Evolutionary conservation across 1,139 yeast genomes (phyloP).

Genomic region (Candida anutae): DNA sequence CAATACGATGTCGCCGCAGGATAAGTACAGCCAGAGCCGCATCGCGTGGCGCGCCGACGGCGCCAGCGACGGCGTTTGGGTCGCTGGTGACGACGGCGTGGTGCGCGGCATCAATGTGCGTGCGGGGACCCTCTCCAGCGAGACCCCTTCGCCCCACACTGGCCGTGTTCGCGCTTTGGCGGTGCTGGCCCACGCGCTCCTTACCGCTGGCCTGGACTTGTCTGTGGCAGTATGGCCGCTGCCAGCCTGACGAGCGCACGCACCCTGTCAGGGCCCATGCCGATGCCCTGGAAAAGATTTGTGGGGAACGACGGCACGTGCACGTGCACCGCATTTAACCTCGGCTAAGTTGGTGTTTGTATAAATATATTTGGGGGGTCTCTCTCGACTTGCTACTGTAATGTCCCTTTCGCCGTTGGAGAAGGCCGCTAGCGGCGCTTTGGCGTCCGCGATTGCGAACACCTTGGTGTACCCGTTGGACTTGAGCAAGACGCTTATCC

Average conservation of each 20-base stretch:
- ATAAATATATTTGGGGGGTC: no score
- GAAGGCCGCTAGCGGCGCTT: conserved; percentile 78
- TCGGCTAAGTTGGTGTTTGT: no score
- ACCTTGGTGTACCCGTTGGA: conserved; percentile 73
- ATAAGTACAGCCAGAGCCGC: conserved; percentile 54
- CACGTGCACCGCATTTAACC: no score
- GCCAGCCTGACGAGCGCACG: no score
- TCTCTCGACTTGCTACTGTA: no score
- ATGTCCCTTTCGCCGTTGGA: conserved; percentile 52
- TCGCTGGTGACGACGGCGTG: conserved; percentile 63
- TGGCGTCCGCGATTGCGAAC: conserved; percentile 78
- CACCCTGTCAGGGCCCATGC: no score
- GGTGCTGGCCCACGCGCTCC: conserved; percentile 18
- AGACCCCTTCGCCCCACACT: conserved; percentile 24
- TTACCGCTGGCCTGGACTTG: conserved; percentile 2
- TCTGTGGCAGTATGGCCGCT: no score
- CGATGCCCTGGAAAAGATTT: no score
- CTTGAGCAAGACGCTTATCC: conserved; percentile 64
- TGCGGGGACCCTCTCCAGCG: conserved; percentile 17
- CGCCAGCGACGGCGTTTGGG: conserved; percentile 36
- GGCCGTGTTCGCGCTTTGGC: conserved; percentile 43
- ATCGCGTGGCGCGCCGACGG: conserved; percentile 30
- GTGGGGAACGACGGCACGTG: no score
- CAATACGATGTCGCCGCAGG: conserved; percentile 61
- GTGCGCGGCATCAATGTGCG: conserved; percentile 49